Percentiles rank a stretch among this genome's conserved stretches.
phyloP scores from a whole-genome alignment of 1,284 basidiomycete species.

The Marasmius tenuissimus region DNA sequence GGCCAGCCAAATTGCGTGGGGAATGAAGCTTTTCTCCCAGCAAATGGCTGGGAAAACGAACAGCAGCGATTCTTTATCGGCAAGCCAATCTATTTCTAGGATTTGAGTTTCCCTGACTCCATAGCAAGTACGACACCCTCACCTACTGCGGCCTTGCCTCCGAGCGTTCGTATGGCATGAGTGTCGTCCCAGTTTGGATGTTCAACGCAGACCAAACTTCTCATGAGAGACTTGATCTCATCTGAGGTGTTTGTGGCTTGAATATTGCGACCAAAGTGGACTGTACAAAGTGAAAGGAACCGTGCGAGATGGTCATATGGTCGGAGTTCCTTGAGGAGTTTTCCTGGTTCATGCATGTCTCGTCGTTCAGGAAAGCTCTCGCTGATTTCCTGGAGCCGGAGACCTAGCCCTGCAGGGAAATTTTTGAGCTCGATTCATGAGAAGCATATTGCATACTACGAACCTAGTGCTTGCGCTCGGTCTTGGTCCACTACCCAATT shows the following conservation, averaged over 20 bases:
- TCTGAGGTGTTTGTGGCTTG: conserved; percentile 3
- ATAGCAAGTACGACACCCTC: background rate
- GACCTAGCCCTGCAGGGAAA: conserved; percentile 12
- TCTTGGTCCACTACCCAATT: conserved; percentile 15
- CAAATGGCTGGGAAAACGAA: conserved; percentile 17
- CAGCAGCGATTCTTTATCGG: conserved; percentile 8
- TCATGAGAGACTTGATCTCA: conserved; percentile 9
- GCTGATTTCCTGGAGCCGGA: conserved; percentile 11
- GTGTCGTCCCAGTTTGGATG: conserved; percentile 13
- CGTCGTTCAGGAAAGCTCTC: background rate
- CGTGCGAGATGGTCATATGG: conserved; percentile 17
- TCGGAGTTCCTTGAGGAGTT: conserved; percentile 5
- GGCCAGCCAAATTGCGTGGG: conserved; percentile 10
- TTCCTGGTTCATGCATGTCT: conserved; percentile 12
- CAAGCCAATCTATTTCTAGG: conserved; percentile 15
- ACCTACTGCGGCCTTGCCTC: conserved; percentile 1
- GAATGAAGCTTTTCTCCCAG: conserved; percentile 18
- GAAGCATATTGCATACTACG: too few relatives aligned
- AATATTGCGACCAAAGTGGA: conserved; percentile 14
- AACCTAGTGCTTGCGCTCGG: conserved; percentile 17
- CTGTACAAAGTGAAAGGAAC: conserved; percentile 13
- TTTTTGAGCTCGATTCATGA: background rate
- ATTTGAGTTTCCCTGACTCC: conserved; percentile 15
- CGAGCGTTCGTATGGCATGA: conserved; percentile 1
- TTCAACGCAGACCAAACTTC: conserved; percentile 12